Conservation (phyloP, 768 basidiomycete genomes). For the Pulveroboletus frians region DNA sequence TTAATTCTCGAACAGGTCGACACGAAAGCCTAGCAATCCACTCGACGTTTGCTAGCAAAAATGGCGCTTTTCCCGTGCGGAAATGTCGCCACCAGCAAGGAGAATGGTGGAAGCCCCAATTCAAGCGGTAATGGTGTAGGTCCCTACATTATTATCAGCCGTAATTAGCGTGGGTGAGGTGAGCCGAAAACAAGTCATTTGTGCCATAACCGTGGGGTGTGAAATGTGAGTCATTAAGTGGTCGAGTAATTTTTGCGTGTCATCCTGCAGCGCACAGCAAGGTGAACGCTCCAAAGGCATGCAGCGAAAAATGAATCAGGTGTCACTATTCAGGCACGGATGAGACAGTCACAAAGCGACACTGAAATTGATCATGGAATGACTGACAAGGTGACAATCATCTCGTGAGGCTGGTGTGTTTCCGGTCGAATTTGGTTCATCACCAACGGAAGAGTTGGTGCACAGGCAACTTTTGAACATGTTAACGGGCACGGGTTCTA, state of each 20-base stretch:
- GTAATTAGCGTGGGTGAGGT: background rate
- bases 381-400: background rate
- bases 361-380: background rate
- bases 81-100: background rate
- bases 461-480: background rate
- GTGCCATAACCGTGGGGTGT: background rate
- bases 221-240: background rate
- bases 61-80: background rate
- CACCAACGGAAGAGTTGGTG: background rate
- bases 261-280: background rate
- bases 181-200: background rate
- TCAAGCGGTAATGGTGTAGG: background rate
- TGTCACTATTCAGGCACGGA: background rate
- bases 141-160: conserved; percentile 2
- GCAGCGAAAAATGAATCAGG: background rate
- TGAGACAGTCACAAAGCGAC: background rate
- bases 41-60: background rate
- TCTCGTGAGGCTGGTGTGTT: background rate
- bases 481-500: background rate
- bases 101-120: background rate
- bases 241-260: background rate
- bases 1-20: background rate
- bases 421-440: background rate
- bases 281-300: background rate
- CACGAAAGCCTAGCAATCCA: background rate